Evolutionary conservation across 2,329 filamentous ascomycete species (phyloP), one percentile per base, ranked within the genome.

Genomic region (Phoma sp.): DNA sequence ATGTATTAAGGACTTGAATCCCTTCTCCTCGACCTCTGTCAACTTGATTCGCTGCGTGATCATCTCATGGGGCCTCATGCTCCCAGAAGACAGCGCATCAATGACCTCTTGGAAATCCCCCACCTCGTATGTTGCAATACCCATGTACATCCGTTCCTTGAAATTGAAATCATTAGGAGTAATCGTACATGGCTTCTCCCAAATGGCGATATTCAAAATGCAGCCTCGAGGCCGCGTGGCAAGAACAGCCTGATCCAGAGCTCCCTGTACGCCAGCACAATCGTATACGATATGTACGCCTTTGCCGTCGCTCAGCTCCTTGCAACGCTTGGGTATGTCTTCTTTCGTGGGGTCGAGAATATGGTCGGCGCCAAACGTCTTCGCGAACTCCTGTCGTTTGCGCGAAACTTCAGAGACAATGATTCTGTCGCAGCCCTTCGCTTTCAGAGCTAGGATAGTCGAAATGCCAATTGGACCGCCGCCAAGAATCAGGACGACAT

Each of bases 181-280:
- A 37, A 84, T 74, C 0, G 73, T 75, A 40, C 76, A 78, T n/a
- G 76, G 67, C 65, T 82, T 82, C 67, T 82, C 80, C 80, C 81
- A 83, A 33, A 84, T 80, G 7, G 82, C 82, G 46, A 84, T 81
- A 50, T 84, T 84, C 50, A 84, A 77, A 27, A 83, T 72, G 2
- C 79, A 82, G 3, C 81, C 82, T 38, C 79, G 64, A 10, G 80
- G 79, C 35, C 80, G 76, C 29, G 81, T 72, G 0, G 80, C 78
- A 35, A 78, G 74, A 10, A 83, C 72, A 1, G 79, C 81, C 47
- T 76, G 70, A 47, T 83, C 78, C 6, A 84, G 72, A 7, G 77
- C 80, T 4, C 74, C 63, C 60, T 83, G 82, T 10, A 83, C 80
- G 9, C 82, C 82, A 1, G 82, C 81, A 27, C 78, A 79, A 60